Base-by-base conservation (phyloP, 495 filamentous ascomycete genomes). In the Podospora bellae-mahoneyi region DNA sequence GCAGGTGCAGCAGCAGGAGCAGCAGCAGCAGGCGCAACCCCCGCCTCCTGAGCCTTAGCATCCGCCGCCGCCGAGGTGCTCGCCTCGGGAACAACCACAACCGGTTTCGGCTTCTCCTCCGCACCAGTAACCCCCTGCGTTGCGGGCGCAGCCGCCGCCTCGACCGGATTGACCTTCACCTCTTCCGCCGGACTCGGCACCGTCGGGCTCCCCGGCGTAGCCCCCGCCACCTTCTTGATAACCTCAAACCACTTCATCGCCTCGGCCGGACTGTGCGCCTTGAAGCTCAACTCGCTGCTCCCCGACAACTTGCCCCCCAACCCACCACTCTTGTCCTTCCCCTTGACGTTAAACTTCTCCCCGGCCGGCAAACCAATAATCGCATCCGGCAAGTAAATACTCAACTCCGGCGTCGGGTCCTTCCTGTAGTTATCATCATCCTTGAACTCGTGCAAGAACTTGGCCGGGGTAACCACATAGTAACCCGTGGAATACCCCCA, bases 381-480 rank as follows among this genome's bases (percentile, higher is more conserved):
- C 73, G 94, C 96, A 75, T 99, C 96, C 58, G 95, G 95, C 7
- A 99, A 87, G 76, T 93, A 99, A 64, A 99, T 88, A 26, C 90
- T 93, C 9, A 93, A 82, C 76, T 98, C 93, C 0, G 94, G 96
- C 27, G 81, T 78, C 6, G 94, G 93, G 68, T 99, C 96, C 71
- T 85, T 85, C 64, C 84, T 85, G 74, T 91, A 81, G 75, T 97
- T 90, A 78, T 99, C 94, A 75, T 89, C 89, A 73, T 94, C 92
- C 77, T 96, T 96, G 84, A 96, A 98, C 75, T 98, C 95, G 79
- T 98, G 95, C 60, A 99, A 82, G 79, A 90, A 99, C 69, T 90
- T 89, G 23, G 89, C 84, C 0, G 90, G 89, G 3, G 93, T 97
- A 30, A 98, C 87, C 60, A 94, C 94, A 74, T 97, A 99, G 82